Base-by-base conservation (phyloP, 2,329 filamentous ascomycete genomes). In the Diaporthe sp. region DNA sequence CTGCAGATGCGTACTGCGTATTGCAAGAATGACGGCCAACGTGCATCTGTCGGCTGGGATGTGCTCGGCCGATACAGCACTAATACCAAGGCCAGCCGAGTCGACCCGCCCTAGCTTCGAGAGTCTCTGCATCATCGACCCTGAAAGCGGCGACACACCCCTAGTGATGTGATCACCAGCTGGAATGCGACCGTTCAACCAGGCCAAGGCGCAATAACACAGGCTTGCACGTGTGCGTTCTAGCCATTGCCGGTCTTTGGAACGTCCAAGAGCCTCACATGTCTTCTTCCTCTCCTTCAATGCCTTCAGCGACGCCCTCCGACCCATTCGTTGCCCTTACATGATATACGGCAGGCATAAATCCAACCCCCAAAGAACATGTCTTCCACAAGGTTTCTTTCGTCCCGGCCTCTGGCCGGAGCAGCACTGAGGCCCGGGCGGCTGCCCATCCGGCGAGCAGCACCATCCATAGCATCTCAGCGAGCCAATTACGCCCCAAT, bases 401-500 rank as follows among this genome's bases (percentile, higher is more conserved):
- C 32, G 1, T 32, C 30, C n/a, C 63, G 53, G 37, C 39, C 51
- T 37, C 10, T 39, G 47, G 50, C 44, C n/a, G 17, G 35, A 25
- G 42, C 66, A 1, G 53, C 50, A 47, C 9, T 42, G 37, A 73
- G 56, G 66, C 66, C 39, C 1, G 25, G 47, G 47, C 22, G 37
- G 10, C 39, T 44, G 12, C n/a, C 63, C 47, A 27, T 68, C 32
- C 50, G 58, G 39, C n/a, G 25, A 25, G 58, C 63, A 61, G 22
- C 39, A 35, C 68, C 68, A 7, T 39, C 30, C 27, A 9, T 42
- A 27, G 50, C 25, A 50, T 37, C 37, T 6, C 72, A 74, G 51
- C 58, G 58, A 42, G 72, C 72, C 30, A 50, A 44, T 22, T 74
- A 74, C 58, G 61, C 72, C 7, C 63, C 63, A 39, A 71, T 71